These are phyloP conservation scores for Millerozyma miso DNA, from an alignment of 805 yeast genomes.

Conservation along the genomic window DNA sequence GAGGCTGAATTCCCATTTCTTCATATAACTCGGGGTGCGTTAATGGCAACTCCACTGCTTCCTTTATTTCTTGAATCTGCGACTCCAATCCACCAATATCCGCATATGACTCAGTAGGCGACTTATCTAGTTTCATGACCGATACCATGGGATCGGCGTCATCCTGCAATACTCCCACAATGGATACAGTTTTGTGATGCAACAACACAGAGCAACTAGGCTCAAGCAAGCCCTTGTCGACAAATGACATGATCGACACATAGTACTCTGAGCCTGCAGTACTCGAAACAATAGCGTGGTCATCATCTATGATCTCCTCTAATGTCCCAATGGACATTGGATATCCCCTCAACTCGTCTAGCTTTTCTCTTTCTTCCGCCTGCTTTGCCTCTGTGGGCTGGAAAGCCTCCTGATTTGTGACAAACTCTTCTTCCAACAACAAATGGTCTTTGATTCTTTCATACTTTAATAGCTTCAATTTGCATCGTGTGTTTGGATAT, in stretches of 20 bases:
- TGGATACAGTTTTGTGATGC: constrained; percentile 92
- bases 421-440: constrained; percentile 91
- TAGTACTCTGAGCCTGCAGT: constrained; percentile 97
- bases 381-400: constrained; percentile 96
- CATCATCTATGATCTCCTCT: constrained; percentile 97
- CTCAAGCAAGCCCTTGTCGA: constrained; percentile 90
- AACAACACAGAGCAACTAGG: constrained; percentile 95
- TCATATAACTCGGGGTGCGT: constrained; percentile 96
- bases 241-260: constrained; percentile 92
- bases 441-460: constrained; percentile 96
- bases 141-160: constrained; percentile 98
- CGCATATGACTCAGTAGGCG: constrained; percentile 94
- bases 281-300: constrained; percentile 95
- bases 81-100: constrained; percentile 95
- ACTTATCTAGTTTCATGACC: constrained; percentile 96
- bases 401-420: constrained; percentile 87
- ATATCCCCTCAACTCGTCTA: constrained; percentile 92
- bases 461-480: constrained; percentile 82
- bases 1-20: constrained; percentile 98
- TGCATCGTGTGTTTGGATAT: constrained; percentile 90
- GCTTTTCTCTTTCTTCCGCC: constrained; percentile 91
- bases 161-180: constrained; percentile 97
- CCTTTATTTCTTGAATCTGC: constrained; percentile 97
- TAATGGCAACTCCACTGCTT: constrained; percentile 90
- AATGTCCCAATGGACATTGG: constrained; percentile 96